A percentile compares a stretch with the other conserved stretches of the same genome.
Conservation (phyloP, 2,329 filamentous ascomycete species). For the Tolypocladium endophyticum region DNA sequence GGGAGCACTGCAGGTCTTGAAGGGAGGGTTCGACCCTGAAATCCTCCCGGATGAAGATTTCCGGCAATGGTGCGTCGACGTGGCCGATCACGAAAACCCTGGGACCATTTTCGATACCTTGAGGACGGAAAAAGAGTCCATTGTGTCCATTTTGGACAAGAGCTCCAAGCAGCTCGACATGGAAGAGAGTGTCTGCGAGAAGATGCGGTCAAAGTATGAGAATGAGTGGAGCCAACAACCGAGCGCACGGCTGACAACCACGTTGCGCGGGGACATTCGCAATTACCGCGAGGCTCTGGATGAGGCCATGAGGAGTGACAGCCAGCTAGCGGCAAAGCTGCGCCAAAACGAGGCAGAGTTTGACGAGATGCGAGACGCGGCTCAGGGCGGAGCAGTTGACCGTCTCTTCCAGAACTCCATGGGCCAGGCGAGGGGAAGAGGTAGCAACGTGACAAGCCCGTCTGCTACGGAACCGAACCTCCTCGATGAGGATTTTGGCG, state of each 20-base stretch:
- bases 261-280: conserved; percentile 73
- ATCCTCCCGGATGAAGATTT: conserved; percentile 85
- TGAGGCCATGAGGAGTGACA: conserved; percentile 79
- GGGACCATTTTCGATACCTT: conserved; percentile 68
- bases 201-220: conserved; percentile 97
- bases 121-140: conserved; percentile 64
- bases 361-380: conserved; percentile 87
- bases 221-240: conserved; percentile 95
- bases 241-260: conserved; percentile 79
- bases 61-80: conserved; percentile 83
- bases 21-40: conserved; percentile 86
- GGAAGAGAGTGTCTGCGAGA: conserved; percentile 97
- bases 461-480: conserved; percentile 60
- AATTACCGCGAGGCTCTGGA: conserved; percentile 84
- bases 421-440: conserved; percentile 61
- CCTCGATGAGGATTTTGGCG: conserved; percentile 85
- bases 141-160: conserved; percentile 62
- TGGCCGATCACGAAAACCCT: conserved; percentile 77
- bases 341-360: conserved; percentile 82
- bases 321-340: conserved; percentile 71
- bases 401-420: conserved; percentile 81
- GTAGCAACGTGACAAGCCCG: conserved; percentile 51
- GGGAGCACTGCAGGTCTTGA: conserved; percentile 78
- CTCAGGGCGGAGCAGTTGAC: conserved; percentile 77
- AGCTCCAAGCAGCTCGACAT: conserved; percentile 85